Evolutionary conservation across 2,329 filamentous ascomycete genomes (phyloP), one percentile per base, ranked within the genome.

Genomic region (Rhynchosporium graminicola): DNA sequence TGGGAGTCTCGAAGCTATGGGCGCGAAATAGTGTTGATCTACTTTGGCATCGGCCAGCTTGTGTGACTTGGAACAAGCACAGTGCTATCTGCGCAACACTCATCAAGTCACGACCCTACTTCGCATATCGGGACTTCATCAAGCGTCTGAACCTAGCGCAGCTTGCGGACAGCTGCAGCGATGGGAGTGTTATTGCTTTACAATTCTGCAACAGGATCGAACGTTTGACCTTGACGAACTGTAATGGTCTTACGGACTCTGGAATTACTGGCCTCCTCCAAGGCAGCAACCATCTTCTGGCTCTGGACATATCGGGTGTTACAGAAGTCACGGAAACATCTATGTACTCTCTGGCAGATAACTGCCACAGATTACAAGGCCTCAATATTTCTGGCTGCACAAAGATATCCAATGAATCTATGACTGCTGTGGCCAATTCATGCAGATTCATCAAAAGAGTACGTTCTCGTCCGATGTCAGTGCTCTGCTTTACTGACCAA

Each of bases 1-100:
- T 98, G 90, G 81, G 95, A 67, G 93, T 97, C n/a, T 97, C 89
- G 73, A 93, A 92, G 76, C 86, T 89, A 66, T 99, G 95, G 95
- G 90, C 95, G 33, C 83, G 89, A 66, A 97, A 97, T 74, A 89
- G 90, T 57, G 95, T 98, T 69, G 94, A 95, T 67, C 83, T 97
- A 68, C 82, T 99, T 28, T 99, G 95, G 95, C 93, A 97, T 76
- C 85, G 95, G 45, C 95, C 95, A 1, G 87, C 91, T 33, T 98
- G 95, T 78, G 92, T 89, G 71, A 91, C 87, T 70, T 97, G 92
- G 90, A 77, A 82, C 12, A 92, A 92, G 73, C 86, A 97, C 71
- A 81, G 87, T 71, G 88, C 80, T 68, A 95, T 99, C 68, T 93
- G 92, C 73, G 82, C 83, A 62, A 93, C 94, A 1, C 85, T 97